A percentile compares a stretch with the other conserved stretches of the same genome.
These are phyloP conservation scores for Solanum sejunctum DNA, from an alignment of 257 asterid genomes.

Conservation along the genomic window DNA sequence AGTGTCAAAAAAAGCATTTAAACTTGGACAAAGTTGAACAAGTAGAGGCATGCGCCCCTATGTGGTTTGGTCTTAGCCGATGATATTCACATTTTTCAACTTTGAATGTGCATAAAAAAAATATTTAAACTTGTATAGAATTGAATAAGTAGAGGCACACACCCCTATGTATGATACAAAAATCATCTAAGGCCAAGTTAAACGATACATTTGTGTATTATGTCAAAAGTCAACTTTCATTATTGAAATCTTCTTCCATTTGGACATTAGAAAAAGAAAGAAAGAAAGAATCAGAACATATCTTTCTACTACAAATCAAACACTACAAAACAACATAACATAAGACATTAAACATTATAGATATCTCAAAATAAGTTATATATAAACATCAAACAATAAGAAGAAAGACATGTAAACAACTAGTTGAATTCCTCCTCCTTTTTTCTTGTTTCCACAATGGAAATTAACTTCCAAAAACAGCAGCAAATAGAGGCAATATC, in stretches of 20 bases:
- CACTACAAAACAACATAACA: neutral
- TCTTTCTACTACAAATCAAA: neutral
- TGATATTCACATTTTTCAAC: too few species aligned
- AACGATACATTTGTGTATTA: too few species aligned
- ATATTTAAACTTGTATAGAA: too few species aligned
- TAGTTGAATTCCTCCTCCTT: neutral
- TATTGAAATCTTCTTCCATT: neutral
- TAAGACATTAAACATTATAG: neutral
- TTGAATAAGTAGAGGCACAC: too few species aligned
- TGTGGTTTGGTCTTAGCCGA: too few species aligned
- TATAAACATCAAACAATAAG: neutral
- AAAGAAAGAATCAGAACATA: neutral
- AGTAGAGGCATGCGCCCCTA: too few species aligned
- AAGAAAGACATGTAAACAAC: slow-evolving; percentile 4
- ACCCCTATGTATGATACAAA: too few species aligned
- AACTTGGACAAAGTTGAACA: too few species aligned
- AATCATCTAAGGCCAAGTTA: too few species aligned
- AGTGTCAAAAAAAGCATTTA: too few species aligned
- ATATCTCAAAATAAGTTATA: neutral
- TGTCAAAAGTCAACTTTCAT: neutral
- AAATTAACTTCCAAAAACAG: slow-evolving; percentile 38
- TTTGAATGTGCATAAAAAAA: too few species aligned
- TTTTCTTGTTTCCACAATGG: slow-evolving; percentile 20
- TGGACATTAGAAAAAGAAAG: neutral
- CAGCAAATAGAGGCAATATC: neutral